Percentiles rank a stretch among this genome's conserved stretches.
These are phyloP conservation scores for Orbilia ellipsospora DNA, from an alignment of 2,329 filamentous ascomycete genomes.

Conservation along the genomic window DNA sequence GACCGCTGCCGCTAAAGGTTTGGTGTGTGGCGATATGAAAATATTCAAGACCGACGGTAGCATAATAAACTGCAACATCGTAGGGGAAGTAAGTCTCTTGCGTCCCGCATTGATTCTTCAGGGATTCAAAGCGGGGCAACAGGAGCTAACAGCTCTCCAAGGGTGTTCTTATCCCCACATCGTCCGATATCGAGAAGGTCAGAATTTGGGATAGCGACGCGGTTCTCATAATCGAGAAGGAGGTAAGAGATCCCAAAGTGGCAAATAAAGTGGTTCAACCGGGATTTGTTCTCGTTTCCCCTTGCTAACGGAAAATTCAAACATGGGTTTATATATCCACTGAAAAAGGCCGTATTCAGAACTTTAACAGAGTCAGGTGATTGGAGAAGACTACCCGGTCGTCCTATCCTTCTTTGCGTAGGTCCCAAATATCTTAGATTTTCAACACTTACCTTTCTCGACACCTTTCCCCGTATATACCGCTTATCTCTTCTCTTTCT, in stretches of 20 bases:
- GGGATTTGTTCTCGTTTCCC: constrained; percentile 23
- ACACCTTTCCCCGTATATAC: background rate
- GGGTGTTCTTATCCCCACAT: constrained; percentile 72
- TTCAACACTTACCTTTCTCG: constrained; percentile 27
- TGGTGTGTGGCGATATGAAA: constrained; percentile 71
- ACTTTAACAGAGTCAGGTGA: constrained; percentile 49
- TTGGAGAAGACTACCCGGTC: constrained; percentile 46
- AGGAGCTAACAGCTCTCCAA: constrained; percentile 59
- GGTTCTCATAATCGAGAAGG: constrained; percentile 82
- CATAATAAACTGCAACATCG: constrained; percentile 60
- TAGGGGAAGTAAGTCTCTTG: constrained; percentile 61
- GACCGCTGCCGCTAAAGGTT: constrained; percentile 79
- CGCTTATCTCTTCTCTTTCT: constrained; percentile 14
- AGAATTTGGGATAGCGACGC: constrained; percentile 68
- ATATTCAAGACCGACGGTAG: constrained; percentile 66
- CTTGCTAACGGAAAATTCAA: constrained; percentile 9
- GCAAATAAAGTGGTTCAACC: constrained; percentile 17
- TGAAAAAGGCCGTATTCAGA: constrained; percentile 42
- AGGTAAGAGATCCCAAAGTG: constrained; percentile 65
- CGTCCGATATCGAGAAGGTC: constrained; percentile 66
- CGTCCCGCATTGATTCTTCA: constrained; percentile 61
- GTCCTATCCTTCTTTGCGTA: constrained; percentile 56
- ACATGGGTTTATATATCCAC: background rate
- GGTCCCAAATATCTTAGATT: background rate
- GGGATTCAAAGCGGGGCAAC: background rate